Base-by-base conservation (phyloP, 2,329 filamentous ascomycete species). In the Claviceps sorghi region DNA sequence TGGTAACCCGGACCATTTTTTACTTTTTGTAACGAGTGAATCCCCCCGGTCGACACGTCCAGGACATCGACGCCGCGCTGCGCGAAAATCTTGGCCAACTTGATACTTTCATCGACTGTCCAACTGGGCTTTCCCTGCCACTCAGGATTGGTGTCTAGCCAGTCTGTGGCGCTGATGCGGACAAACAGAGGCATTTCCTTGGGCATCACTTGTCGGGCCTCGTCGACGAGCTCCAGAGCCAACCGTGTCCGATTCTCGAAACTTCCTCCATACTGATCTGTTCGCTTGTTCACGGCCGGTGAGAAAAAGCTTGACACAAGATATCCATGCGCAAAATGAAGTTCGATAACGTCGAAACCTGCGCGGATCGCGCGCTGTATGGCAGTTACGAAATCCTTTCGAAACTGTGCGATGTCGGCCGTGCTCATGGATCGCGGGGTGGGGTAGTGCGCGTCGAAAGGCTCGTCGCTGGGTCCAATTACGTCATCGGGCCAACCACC, bases 31-130 rank as follows among this genome's bases (percentile, higher is more conserved):
- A 67, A 64, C 38, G 72, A 66, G 63, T 81, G 77, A 63, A 86
- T 85, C 41, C 86, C 90, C 36, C 82, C 88, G 1, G 82, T 83
- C 59, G 83, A 88, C 53, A 95, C 80, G 64, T 96, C 90, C 32
- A 95, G 74, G 17, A 95, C 71, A 64, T 96, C 90, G 44, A 95
- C 77, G 32, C 90, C 90, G 13, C 76, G 72, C 0, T 76, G 78
- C 0, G 86, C 84, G 1, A 96, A 76, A 10, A 84, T 70, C 62
- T 78, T 76, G 15, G 87, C 85, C 3, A 93, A 77, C 51, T 69
- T 71, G 56, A 85, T 78, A 54, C 67, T 85, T 1, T 45, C 30
- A 17, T 44, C 41, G 10, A 38, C 4, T n/a, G 41, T 45, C 49
- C 49, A 51, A 11, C 21, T 45, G 4, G 41, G 30, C 30, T 44